These are phyloP conservation scores for Saccharomycopsis sp. DNA, from an alignment of 805 yeast genomes.

Conservation along the genomic window DNA sequence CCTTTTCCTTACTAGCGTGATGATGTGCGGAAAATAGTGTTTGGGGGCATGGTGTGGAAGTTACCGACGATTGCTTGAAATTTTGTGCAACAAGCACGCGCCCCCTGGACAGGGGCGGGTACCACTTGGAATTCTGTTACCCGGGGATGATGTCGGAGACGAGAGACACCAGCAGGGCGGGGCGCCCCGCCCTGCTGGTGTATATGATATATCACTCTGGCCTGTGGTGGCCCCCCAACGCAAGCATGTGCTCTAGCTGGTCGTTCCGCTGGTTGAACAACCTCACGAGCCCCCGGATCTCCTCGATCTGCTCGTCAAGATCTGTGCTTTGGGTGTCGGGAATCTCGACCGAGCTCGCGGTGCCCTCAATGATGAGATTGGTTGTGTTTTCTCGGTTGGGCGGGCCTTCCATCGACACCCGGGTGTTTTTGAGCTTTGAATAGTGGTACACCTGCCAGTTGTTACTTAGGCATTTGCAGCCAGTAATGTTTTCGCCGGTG, in stretches of 20 bases:
- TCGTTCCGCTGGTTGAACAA: slow-evolving; percentile 17
- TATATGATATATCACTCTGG: too few species aligned
- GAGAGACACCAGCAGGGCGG: not conserved
- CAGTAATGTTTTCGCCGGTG: slow-evolving; percentile 12
- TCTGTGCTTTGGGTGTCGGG: not conserved
- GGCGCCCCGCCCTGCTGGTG: too few species aligned
- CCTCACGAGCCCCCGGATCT: slow-evolving; percentile 14
- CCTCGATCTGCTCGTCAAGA: slow-evolving; percentile 4
- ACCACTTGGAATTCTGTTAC: too few species aligned
- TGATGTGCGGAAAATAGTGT: too few species aligned
- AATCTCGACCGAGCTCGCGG: slow-evolving; percentile 1
- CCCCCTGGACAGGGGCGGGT: too few species aligned
- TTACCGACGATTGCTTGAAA: too few species aligned
- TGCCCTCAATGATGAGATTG: slow-evolving; percentile 13
- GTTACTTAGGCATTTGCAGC: slow-evolving; percentile 13
- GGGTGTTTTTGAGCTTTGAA: slow-evolving; percentile 6
- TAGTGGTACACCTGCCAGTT: slow-evolving; percentile 17
- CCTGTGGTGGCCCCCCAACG: too few species aligned
- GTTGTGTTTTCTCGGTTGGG: slow-evolving; percentile 3
- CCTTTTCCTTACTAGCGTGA: too few species aligned
- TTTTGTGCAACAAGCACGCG: too few species aligned
- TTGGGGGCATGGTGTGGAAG: too few species aligned
- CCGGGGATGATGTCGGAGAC: not conserved
- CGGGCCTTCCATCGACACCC: slow-evolving; percentile 2
- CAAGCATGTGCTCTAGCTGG: slow-evolving; percentile 18